Percentiles rank a stretch among this genome's conserved stretches.
phyloP scores from a whole-genome alignment of 192 early-diverging fungal species.

The Coemansia sp. region DNA sequence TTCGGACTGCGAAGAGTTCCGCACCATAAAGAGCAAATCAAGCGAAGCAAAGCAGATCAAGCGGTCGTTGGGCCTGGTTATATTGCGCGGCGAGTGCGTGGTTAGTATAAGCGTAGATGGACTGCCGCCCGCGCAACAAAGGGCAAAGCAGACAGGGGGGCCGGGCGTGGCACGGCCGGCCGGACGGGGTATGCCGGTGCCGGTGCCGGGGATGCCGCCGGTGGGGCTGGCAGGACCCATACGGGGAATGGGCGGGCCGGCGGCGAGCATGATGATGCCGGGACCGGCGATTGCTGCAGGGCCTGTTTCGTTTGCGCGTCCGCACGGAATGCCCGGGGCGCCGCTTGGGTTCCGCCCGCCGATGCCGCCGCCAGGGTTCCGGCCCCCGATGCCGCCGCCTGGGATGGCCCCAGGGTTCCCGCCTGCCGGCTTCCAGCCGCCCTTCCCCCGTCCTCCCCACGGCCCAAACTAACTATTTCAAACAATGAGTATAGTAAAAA shows the following conservation, averaged over 20 bases:
- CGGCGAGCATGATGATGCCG: slow-evolving; percentile 85
- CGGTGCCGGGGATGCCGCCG: slow-evolving; percentile 47
- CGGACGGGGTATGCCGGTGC: slow-evolving; percentile 72
- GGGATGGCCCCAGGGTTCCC: slow-evolving; percentile 54
- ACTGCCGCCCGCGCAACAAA: slow-evolving; percentile 71
- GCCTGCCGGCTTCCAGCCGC: slow-evolving; percentile 45
- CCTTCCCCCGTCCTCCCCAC: slow-evolving; percentile 28
- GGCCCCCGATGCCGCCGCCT: slow-evolving; percentile 56
- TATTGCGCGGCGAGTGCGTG: slow-evolving; percentile 91
- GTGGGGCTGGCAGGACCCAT: slow-evolving; percentile 83
- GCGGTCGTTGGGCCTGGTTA: slow-evolving; percentile 88
- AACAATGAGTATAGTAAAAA: background rate
- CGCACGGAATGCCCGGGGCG: slow-evolving; percentile 59
- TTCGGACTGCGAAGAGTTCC: slow-evolving; percentile 95
- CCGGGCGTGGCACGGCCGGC: slow-evolving; percentile 81
- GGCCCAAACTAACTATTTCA: background rate
- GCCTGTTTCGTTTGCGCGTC: slow-evolving; percentile 75
- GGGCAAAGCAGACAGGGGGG: slow-evolving; percentile 53
- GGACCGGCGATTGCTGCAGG: slow-evolving; percentile 59
- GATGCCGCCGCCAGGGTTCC: slow-evolving; percentile 66
- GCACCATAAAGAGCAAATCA: slow-evolving; percentile 80
- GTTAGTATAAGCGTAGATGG: slow-evolving; percentile 88
- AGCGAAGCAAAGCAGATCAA: slow-evolving; percentile 72
- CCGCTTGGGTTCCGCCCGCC: slow-evolving; percentile 48
- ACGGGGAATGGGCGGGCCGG: slow-evolving; percentile 95